Evolutionary conservation across 1,139 yeast genomes (phyloP).

Genomic region (Taphrina populina): DNA sequence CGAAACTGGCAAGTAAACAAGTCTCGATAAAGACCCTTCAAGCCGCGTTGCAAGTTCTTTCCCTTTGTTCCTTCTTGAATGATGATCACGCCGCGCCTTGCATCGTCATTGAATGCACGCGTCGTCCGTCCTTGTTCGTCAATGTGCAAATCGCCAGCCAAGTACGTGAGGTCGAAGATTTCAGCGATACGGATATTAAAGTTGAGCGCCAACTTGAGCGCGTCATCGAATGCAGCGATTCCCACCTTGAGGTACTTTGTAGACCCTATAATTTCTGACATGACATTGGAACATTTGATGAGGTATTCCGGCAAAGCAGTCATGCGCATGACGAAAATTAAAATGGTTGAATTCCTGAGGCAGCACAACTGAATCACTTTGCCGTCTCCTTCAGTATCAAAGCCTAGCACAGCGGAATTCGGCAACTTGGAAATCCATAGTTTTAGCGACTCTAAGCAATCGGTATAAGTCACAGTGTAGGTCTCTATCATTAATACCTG

Average conservation of each 20-base stretch:
- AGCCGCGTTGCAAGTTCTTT: not conserved
- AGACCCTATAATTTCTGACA: not conserved
- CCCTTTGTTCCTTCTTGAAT: not conserved
- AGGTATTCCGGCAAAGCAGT: not conserved
- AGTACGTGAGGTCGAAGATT: slow-evolving; percentile 9
- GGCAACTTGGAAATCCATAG: not conserved
- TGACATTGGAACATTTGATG: not conserved
- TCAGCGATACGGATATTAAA: not conserved
- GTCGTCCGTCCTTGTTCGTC: not conserved
- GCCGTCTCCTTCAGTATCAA: slow-evolving; percentile 20
- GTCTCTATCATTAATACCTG: slow-evolving; percentile 1
- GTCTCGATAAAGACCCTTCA: slow-evolving; percentile 6
- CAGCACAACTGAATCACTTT: slow-evolving; percentile 9
- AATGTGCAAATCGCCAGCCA: slow-evolving; percentile 9
- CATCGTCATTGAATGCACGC: not conserved
- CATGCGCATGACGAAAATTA: not conserved
- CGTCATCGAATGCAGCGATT: slow-evolving; percentile 17
- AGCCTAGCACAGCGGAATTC: not conserved
- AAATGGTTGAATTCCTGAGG: not conserved
- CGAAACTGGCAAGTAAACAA: not conserved
- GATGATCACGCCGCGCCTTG: slow-evolving; percentile 1
- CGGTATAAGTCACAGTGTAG: slow-evolving; percentile 9
- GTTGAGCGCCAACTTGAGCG: slow-evolving; percentile 2
- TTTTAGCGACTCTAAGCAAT: not conserved
- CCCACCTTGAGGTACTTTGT: slow-evolving; percentile 8